Base-by-base conservation (phyloP, 1,284 basidiomycete genomes). In the Leccinum huronense region DNA sequence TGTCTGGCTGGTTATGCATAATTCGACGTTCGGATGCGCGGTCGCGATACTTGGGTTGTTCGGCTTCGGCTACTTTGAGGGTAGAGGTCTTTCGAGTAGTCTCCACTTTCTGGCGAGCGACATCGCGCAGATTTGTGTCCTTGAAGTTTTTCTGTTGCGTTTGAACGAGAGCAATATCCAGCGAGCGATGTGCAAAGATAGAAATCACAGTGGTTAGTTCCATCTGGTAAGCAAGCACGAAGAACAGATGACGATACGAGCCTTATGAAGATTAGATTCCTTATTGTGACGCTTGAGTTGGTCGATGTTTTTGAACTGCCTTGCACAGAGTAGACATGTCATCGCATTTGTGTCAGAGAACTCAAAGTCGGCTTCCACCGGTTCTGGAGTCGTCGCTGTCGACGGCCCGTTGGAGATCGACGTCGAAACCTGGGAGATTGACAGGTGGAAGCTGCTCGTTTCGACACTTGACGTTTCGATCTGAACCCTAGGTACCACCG, bases 241-340 rank as follows among this genome's bases (percentile, higher is more conserved):
- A 73, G 67, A 77, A 81, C 78, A 68, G 66, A 75, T 54, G 60
- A 65, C 62, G 60, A 71, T 67, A 76, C 82, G 78, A 83, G 84
- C 95, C 90, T 97, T 97, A 80, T 98, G 95, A 67, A 98, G 80
- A 73, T 92, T 91, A 31, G 95, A 97, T 78, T 93, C 90, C 68
- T 88, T 90, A 74, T 91, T 94, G 74, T 98, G 95, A 51, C 93
- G 87, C 72, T 85, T 87, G 57, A 97, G 82, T 69, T 93, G 87
- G 13, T 96, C 94, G 61, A 90, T 70, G 3, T 86, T 81, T 78
- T 96, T 97, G 86, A 98, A 95, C 74, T 95, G 92, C 31, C 95
- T 86, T 61, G 94, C 87, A 73, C 95, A 98, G 7, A 98, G 86
- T 58, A 97, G 76, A 75, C 95, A 98, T 53, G 89, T 90, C 71